Percentiles rank a stretch among this genome's conserved stretches.
Evolutionary conservation across 2,329 filamentous ascomycete species (phyloP).

Genomic region (Botrytis pseudocinerea): DNA sequence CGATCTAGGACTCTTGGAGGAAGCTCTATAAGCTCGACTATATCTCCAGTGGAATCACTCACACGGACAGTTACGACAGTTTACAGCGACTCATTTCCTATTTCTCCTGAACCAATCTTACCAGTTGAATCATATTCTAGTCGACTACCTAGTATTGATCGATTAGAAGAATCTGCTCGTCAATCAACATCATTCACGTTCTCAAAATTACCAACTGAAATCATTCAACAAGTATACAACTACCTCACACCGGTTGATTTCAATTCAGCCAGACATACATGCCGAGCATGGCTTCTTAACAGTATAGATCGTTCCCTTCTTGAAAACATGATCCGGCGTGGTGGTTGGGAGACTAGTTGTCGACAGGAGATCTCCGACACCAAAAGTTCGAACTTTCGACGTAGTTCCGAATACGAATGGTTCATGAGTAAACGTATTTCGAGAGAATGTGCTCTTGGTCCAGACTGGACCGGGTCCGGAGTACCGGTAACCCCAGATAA

Average conservation of each 20-base stretch:
- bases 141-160: constrained; percentile 21
- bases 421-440: constrained; percentile 47
- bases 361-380: constrained; percentile 21
- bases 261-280: constrained; percentile 60
- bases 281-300: constrained; percentile 58
- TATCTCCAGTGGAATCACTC: constrained; percentile 15
- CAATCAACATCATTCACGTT: constrained; percentile 25
- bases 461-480: constrained; percentile 38
- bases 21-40: constrained; percentile 9
- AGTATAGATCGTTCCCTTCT: constrained; percentile 55
- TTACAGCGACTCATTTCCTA: constrained; percentile 26
- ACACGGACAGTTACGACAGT: constrained; percentile 23
- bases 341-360: constrained; percentile 54
- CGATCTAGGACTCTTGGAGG: background rate
- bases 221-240: constrained; percentile 43
- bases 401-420: constrained; percentile 35
- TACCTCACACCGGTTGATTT: constrained; percentile 48
- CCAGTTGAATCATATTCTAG: constrained; percentile 13
- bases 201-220: constrained; percentile 41
- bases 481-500: constrained; percentile 23
- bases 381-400: constrained; percentile 22
- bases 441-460: constrained; percentile 45
- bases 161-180: constrained; percentile 27
- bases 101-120: constrained; percentile 26
- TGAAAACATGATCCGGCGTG: constrained; percentile 53